phyloP scores from a whole-genome alignment of 805 yeast genomes.

The Candida boidinii region DNA sequence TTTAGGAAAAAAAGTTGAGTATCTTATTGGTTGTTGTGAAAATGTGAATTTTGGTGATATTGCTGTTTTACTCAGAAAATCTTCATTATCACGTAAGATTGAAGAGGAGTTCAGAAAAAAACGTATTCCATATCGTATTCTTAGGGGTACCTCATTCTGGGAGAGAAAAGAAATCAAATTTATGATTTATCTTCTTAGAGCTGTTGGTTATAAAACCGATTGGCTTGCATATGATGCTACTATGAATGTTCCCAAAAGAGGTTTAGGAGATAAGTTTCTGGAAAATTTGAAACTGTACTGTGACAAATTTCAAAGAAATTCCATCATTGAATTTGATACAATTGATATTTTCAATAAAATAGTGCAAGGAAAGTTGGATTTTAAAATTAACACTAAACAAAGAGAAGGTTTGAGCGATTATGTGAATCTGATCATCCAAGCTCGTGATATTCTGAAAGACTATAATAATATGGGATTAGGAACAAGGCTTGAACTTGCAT shows the following conservation, averaged over 20 bases:
- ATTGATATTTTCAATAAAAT: conserved; percentile 7
- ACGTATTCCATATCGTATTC: conserved; percentile 56
- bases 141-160: conserved; percentile 77
- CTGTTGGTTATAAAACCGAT: conserved; percentile 51
- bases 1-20: conserved; percentile 46
- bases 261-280: conserved; percentile 51
- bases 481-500: too few relatives aligned
- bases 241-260: conserved; percentile 53
- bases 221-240: conserved; percentile 50
- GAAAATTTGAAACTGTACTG: conserved; percentile 11
- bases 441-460: conserved; percentile 9
- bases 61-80: conserved; percentile 63
- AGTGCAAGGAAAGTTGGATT: conserved; percentile 5
- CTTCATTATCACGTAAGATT: conserved; percentile 49
- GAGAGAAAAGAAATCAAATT: conserved; percentile 59
- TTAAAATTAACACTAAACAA: conserved; percentile 12
- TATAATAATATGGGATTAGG: too few relatives aligned
- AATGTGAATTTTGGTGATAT: conserved; percentile 49
- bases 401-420: conserved; percentile 19
- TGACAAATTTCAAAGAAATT: conserved; percentile 2
- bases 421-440: conserved; percentile 18
- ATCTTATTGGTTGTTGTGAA: conserved; percentile 35
- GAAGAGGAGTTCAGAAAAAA: conserved; percentile 53
- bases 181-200: conserved; percentile 57
- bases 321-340: conserved; percentile 6